These are phyloP conservation scores for Hemileia vastatrix DNA, from an alignment of 1,284 basidiomycete genomes.

Conservation along the genomic window DNA sequence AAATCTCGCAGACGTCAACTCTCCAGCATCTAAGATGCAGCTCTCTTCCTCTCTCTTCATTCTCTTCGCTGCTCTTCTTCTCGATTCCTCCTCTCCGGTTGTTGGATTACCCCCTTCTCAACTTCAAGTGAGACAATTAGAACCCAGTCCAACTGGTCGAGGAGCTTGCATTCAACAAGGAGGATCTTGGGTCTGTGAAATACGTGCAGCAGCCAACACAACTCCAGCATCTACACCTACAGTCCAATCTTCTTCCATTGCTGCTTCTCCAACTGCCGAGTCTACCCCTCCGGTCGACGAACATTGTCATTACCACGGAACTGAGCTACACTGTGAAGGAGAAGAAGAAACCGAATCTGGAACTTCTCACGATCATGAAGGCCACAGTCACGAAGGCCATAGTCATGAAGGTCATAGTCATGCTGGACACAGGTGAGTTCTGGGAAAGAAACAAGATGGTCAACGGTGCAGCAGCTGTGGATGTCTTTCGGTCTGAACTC, in stretches of 20 bases:
- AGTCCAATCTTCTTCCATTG: background rate
- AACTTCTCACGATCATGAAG: conserved; percentile 3
- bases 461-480: no score
- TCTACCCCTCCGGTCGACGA: background rate
- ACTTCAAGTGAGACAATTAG: background rate
- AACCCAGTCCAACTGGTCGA: conserved; percentile 24
- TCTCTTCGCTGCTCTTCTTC: no score
- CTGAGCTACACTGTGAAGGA: conserved; percentile 23
- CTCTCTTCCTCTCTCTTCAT: no score
- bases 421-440: conserved; percentile 24
- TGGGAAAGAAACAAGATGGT: background rate
- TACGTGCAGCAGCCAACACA: background rate
- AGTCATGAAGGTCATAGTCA: conserved; percentile 20
- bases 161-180: conserved; percentile 26
- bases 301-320: background rate
- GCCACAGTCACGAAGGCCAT: conserved; percentile 22
- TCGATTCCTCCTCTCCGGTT: no score
- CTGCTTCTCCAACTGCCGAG: background rate
- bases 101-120: no score
- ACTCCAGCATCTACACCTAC: background rate
- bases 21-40: no score
- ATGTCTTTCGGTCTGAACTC: no score
- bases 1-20: no score
- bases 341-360: conserved; percentile 6
- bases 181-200: conserved; percentile 24